Percentiles rank a stretch among this genome's conserved stretches.
These are phyloP conservation scores for Trematosphaeria pertusa DNA, from an alignment of 2,329 filamentous ascomycete species.

Conservation along the genomic window DNA sequence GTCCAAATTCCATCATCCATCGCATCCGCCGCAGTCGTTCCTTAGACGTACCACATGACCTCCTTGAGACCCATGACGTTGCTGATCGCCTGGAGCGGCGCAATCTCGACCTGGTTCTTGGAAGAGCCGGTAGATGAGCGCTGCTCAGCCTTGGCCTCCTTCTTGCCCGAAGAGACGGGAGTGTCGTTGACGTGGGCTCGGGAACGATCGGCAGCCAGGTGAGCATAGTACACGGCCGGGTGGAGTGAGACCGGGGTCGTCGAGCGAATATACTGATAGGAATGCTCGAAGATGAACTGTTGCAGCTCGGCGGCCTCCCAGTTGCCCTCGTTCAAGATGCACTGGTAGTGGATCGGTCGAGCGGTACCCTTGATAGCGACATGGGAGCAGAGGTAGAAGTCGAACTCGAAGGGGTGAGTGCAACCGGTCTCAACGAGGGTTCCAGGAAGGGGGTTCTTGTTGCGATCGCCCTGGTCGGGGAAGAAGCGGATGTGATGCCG, in stretches of 20 bases:
- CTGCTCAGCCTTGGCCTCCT: slow-evolving; percentile 39
- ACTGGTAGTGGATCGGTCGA: slow-evolving; percentile 89
- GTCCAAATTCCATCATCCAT: too few species aligned
- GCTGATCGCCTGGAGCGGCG: slow-evolving; percentile 51
- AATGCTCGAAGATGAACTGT: slow-evolving; percentile 91
- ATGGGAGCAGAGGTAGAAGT: slow-evolving; percentile 79
- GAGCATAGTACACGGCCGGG: slow-evolving; percentile 95
- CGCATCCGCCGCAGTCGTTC: too few species aligned
- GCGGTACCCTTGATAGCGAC: slow-evolving; percentile 92
- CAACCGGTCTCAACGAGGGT: slow-evolving; percentile 87
- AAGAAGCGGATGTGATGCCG: slow-evolving; percentile 95
- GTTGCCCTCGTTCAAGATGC: slow-evolving; percentile 81
- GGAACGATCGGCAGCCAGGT: slow-evolving; percentile 83
- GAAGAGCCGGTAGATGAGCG: slow-evolving; percentile 38
- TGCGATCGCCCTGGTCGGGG: slow-evolving; percentile 74
- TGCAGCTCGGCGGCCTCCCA: slow-evolving; percentile 74
- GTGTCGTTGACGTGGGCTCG: slow-evolving; percentile 71
- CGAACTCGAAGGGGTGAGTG: slow-evolving; percentile 89
- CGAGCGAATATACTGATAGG: slow-evolving; percentile 89
- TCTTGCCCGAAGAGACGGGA: slow-evolving; percentile 48
- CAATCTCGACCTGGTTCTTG: slow-evolving; percentile 39
- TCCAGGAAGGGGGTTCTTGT: slow-evolving; percentile 83
- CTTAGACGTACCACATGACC: slow-evolving; percentile 60
- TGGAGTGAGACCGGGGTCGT: slow-evolving; percentile 90
- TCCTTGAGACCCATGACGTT: slow-evolving; percentile 49